Evolutionary conservation across 345 rosid genomes (phyloP).

Genomic region (Balakata baccata): DNA sequence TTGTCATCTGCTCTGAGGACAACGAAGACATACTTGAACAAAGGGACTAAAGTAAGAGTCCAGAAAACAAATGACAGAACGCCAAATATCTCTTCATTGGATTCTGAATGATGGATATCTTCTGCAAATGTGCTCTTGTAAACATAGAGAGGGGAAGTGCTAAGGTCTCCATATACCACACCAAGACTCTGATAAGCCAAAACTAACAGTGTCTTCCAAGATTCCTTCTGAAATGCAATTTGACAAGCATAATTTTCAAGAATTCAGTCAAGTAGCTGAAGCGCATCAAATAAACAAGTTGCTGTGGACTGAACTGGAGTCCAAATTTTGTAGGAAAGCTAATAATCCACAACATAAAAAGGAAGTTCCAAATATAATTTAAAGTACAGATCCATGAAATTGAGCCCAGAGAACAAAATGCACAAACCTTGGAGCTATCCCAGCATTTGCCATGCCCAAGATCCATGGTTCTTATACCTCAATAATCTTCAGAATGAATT

Average conservation of each 20-base stretch:
- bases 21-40: conserved; percentile 88
- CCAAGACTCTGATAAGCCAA: conserved; percentile 98
- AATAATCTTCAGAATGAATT: conserved; percentile 17
- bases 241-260: background rate
- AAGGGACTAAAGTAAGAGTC: conserved; percentile 94
- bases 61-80: conserved; percentile 94
- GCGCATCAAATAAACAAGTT: too few species aligned
- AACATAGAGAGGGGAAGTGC: conserved; percentile 94
- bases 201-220: conserved; percentile 78
- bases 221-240: conserved; percentile 53
- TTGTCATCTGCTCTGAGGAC: conserved; percentile 97
- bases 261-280: conserved; percentile 2
- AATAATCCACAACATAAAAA: background rate
- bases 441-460: conserved; percentile 52
- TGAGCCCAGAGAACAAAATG: conserved; percentile 16
- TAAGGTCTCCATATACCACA: conserved; percentile 93
- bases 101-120: conserved; percentile 84
- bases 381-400: conserved; percentile 5
- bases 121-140: conserved; percentile 96
- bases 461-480: conserved; percentile 48
- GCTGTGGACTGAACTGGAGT: background rate
- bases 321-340: background rate
- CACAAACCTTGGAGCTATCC: conserved; percentile 72
- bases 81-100: conserved; percentile 94
- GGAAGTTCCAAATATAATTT: background rate